Evolutionary conservation across 306 rosid species (phyloP), one percentile per base, ranked within the genome.

Genomic region (Vachellia collinsii): DNA sequence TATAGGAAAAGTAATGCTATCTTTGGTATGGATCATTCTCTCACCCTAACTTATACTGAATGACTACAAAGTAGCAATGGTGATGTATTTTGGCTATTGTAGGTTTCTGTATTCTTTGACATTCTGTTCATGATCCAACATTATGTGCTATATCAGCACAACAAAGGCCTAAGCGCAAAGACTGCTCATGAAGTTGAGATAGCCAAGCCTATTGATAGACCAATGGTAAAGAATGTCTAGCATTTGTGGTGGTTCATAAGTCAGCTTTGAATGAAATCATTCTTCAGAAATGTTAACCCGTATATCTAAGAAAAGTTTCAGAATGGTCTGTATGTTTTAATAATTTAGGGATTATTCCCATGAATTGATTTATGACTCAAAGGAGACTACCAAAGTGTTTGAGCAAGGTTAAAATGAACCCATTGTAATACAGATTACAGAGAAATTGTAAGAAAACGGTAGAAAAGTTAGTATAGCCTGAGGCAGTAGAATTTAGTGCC

Each of bases 1-100:
- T 71, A 85, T 93, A 46, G 98, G 94, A 36, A 93, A 93, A 87
- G 77, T 91, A 41, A 19, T 92, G 77, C 90, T 93, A 23, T 84
- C 98, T 75, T 72, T 91, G 94, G 97, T 93, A 93, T 42, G 87
- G 38, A 84, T 63, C 37, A 43, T 51, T 78, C 20, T 70, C 38
- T 22, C 19, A 43, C 53, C 75, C 5, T 36, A 22, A n/a, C 0
- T 37, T 47, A 66, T 6, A 43, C 7, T 39, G 58, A 23, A 16
- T 44, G 36, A 13, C 73, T 8, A 68, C 20, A 5, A 20, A 41
- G 10, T 9, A 50, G 12, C 47, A 3, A 12, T 59, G 29, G 11
- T 64, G 20, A 36, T 38, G 34, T 17, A 46, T 73, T 62, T 62
- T 62, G 41, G 78, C 25, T 29, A n/a, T 77, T 83, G 84, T 90